Evolutionary conservation across 306 rosid species (phyloP).

Genomic region (Gastrolobium bilobum): DNA sequence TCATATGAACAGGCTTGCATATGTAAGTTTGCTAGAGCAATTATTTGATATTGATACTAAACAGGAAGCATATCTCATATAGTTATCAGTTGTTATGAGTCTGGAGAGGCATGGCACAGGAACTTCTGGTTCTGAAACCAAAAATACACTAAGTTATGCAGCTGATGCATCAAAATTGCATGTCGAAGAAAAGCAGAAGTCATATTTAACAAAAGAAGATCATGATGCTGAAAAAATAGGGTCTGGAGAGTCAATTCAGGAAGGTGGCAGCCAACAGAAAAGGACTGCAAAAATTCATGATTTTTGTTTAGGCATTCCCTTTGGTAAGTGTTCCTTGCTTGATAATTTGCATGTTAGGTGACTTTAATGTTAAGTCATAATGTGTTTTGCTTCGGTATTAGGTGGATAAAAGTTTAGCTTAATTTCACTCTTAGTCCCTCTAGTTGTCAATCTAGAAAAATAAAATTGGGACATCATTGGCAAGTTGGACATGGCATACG

Average conservation of each 20-base stretch:
- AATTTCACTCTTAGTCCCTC: conserved; percentile 1
- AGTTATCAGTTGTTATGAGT: conserved; percentile 67
- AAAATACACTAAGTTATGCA: conserved; percentile 55
- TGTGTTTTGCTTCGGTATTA: conserved; percentile 22
- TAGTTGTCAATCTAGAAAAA: conserved; percentile 1
- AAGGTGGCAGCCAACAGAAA: conserved; percentile 54
- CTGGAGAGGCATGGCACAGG: conserved; percentile 64
- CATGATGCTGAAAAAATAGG: conserved; percentile 52
- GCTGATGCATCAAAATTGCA: conserved; percentile 55
- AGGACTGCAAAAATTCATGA: conserved; percentile 85
- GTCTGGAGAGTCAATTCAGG: conserved; percentile 48
- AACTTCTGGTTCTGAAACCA: conserved; percentile 56
- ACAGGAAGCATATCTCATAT: conserved; percentile 50
- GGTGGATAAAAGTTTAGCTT: conserved; percentile 22
- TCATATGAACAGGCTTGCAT: conserved; percentile 10
- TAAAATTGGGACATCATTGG: background rate
- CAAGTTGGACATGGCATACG: background rate
- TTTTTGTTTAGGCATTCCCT: conserved; percentile 97
- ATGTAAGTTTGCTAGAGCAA: conserved; percentile 41
- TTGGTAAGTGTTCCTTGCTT: conserved; percentile 64
- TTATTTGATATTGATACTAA: conserved; percentile 48
- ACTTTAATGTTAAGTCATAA: conserved; percentile 33
- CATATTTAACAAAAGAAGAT: conserved; percentile 50
- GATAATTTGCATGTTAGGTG: conserved; percentile 38
- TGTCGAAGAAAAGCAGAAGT: conserved; percentile 53